A percentile compares a stretch with the other conserved stretches of the same genome.
These are phyloP conservation scores for Dimocarpus longan DNA, from an alignment of 345 rosid genomes.

Conservation along the genomic window DNA sequence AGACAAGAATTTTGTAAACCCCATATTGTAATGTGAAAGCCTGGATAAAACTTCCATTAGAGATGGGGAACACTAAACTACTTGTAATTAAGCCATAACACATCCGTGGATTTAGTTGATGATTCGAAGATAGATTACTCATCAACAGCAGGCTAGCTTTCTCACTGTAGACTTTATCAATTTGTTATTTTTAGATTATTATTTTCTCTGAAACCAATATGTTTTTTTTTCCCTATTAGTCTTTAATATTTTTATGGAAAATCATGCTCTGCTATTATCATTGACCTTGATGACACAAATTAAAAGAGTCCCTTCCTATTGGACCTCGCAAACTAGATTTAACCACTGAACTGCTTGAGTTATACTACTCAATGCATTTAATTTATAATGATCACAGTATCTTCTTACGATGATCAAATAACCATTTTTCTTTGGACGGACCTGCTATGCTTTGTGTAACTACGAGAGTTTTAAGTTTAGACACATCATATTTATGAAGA, in stretches of 20 bases:
- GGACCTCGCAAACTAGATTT: background rate
- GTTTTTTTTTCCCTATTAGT: background rate
- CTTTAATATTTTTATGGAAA: background rate
- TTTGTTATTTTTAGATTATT: background rate
- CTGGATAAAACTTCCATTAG: slow-evolving; percentile 3
- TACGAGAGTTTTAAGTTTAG: background rate
- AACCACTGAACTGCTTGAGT: background rate
- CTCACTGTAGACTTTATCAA: background rate
- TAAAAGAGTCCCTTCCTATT: background rate
- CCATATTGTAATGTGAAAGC: background rate
- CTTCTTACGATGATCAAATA: background rate
- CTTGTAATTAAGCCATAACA: background rate
- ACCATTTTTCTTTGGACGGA: background rate
- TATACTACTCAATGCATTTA: background rate
- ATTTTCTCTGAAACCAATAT: background rate
- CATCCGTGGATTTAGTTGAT: background rate
- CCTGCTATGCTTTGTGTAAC: background rate
- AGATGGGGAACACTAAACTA: background rate
- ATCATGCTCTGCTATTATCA: background rate
- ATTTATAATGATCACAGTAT: background rate
- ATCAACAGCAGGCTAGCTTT: background rate
- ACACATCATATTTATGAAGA: background rate
- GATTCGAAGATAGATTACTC: background rate
- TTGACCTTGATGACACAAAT: background rate
- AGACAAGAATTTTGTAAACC: background rate